Evolutionary conservation across 345 rosid species (phyloP), one percentile per base, ranked within the genome.

Genomic region (Eutrema heterophyllum): DNA sequence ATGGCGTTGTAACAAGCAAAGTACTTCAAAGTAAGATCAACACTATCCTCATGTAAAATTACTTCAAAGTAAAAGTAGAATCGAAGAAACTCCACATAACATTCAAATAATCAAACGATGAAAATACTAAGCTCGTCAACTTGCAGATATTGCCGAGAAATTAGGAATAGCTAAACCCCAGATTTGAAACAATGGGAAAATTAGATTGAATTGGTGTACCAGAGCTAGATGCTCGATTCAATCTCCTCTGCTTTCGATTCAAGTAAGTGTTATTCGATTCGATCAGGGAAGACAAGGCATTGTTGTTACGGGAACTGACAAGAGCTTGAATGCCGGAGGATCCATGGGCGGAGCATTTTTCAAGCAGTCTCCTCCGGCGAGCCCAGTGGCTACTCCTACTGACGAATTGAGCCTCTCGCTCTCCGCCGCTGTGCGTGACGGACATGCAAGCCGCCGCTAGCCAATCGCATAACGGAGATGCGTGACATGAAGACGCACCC

Each of bases 201-300:
- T 6, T 14, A 33, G 58, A 50, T 46, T 18, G 44, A 65, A 59
- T 33, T 54, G 65, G 35, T 5, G 33, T 77, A 87, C 88, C 86
- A 2, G 89, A 84, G 68, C 36, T 29, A 44, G 65, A 6, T 9
- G 79, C 74, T 56, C 80, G 89, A 81, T 72, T 75, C 16, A 81
- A 9, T 67, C 84, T 71, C 77, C 78, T 71, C 72, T 78, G 85
- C 65, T 81, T 80, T 36, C 84, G 86, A 78, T 80, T 82, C 41
- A 76, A 39, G 44, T 74, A 36, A 44, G 54, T 61, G 38, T 2
- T 64, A 53, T 71, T 79, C 70, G 85, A 84, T 79, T 84, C 83
- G 68, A 86, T 87, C 7, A 85, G 73, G 44, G 83, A 75, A 53
- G 85, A 80, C 51, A 79, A 64, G 24, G 82, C 86, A 76, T 68